These are phyloP conservation scores for Periconia sp. DNA, from an alignment of 2,329 filamentous ascomycete species.

Conservation along the genomic window DNA sequence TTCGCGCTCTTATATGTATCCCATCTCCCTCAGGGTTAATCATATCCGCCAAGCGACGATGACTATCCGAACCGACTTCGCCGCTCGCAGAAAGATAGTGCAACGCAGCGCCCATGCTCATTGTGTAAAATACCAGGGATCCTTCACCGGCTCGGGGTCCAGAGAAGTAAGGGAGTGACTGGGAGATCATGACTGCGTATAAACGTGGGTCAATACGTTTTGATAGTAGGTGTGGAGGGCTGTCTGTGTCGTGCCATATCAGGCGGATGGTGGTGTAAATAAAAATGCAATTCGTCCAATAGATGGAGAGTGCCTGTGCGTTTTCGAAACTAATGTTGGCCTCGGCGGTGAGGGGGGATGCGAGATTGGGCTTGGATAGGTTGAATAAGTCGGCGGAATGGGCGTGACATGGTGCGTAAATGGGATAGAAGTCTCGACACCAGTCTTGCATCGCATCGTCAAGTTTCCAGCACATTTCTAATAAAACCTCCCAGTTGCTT, in stretches of 20 bases:
- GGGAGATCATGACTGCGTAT: slow-evolving; percentile 1
- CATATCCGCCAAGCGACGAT: neutral
- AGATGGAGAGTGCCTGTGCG: slow-evolving; percentile 3
- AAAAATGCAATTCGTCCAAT: slow-evolving; percentile 1
- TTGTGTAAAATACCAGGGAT: neutral
- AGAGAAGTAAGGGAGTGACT: slow-evolving; percentile 1
- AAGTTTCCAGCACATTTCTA: neutral
- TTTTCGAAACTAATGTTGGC: neutral
- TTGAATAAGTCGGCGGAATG: neutral
- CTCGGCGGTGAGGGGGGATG: neutral
- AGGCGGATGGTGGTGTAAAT: neutral
- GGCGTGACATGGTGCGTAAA: neutral
- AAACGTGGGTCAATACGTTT: neutral
- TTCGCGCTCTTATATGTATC: neutral
- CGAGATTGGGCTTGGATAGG: neutral
- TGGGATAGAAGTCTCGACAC: neutral
- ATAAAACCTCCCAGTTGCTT: neutral
- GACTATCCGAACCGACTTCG: neutral
- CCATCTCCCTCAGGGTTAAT: neutral
- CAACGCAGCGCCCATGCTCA: neutral
- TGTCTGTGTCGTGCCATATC: neutral
- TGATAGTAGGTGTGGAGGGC: neutral
- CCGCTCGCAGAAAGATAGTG: neutral
- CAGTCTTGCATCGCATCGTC: neutral
- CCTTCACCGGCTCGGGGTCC: neutral